phyloP scores from a whole-genome alignment of 371 early-diverging fungal genomes.

The Saksenaea oblongispora region DNA sequence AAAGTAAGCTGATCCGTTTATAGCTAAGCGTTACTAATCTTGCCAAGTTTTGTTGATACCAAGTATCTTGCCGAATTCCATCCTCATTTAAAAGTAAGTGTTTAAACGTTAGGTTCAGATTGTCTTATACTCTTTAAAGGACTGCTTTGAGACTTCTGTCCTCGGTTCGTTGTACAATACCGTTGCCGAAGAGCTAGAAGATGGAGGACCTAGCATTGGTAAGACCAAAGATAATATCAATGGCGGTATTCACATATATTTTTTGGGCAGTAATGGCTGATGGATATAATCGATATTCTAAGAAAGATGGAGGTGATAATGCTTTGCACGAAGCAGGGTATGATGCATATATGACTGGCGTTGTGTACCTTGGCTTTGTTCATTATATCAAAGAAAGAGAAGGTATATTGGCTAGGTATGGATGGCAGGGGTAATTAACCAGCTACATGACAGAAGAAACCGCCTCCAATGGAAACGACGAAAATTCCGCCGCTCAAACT shows the following conservation, averaged over 20 bases:
- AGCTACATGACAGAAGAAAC: neutral
- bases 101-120: conserved; percentile 35
- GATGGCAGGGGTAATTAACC: neutral
- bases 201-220: conserved; percentile 47
- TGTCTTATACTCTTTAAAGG: conserved; percentile 10
- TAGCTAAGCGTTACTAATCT: conserved; percentile 10
- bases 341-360: conserved; percentile 89
- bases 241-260: neutral
- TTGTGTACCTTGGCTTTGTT: conserved; percentile 62
- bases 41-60: conserved; percentile 63
- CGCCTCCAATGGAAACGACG: conserved; percentile 17
- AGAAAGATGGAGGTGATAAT: conserved; percentile 12
- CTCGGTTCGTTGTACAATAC: conserved; percentile 37
- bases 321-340: conserved; percentile 88
- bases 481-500: conserved; percentile 13
- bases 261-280: conserved; percentile 28
- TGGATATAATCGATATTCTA: conserved; percentile 38
- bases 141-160: conserved; percentile 27
- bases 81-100: conserved; percentile 21
- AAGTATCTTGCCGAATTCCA: conserved; percentile 51
- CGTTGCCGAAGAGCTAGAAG: conserved; percentile 26
- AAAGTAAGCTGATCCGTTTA: conserved; percentile 24
- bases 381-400: conserved; percentile 46
- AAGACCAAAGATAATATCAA: conserved; percentile 7
- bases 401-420: conserved; percentile 7